A percentile compares a stretch with the other conserved stretches of the same genome.
These are phyloP conservation scores for Camellia lanceoleosa DNA, from an alignment of 148 eudicot genomes.

Conservation along the genomic window DNA sequence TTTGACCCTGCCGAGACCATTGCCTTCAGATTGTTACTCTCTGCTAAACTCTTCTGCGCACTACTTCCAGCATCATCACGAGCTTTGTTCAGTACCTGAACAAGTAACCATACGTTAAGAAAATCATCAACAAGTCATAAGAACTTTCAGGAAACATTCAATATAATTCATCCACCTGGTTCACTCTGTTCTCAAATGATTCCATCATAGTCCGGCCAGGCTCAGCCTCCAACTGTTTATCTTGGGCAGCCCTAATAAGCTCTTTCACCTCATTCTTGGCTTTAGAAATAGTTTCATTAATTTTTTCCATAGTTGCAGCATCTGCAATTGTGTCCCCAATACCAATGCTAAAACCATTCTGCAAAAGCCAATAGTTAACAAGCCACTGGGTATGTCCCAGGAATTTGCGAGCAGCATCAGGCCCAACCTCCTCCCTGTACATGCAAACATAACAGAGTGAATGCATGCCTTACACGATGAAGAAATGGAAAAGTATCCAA, in stretches of 20 bases:
- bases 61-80: slow-evolving; percentile 99
- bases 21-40: slow-evolving; percentile 96
- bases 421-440: slow-evolving; percentile 97
- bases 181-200: slow-evolving; percentile 95
- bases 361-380: slow-evolving; percentile 96
- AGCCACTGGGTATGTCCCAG: slow-evolving; percentile 99
- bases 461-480: background rate
- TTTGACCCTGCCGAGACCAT: slow-evolving; percentile 99
- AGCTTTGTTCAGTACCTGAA: slow-evolving; percentile 96
- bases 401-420: slow-evolving; percentile 99
- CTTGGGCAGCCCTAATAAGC: slow-evolving; percentile 72
- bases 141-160: background rate
- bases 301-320: slow-evolving; percentile 88
- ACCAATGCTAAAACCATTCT: slow-evolving; percentile 91
- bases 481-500: background rate
- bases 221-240: slow-evolving; percentile 85
- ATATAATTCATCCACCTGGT: slow-evolving; percentile 58
- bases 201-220: slow-evolving; percentile 99
- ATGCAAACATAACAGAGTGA: background rate
- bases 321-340: slow-evolving; percentile 99
- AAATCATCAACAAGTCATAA: background rate
- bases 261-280: slow-evolving; percentile 94
- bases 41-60: slow-evolving; percentile 90
- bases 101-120: slow-evolving; percentile 2
- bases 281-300: slow-evolving; percentile 83